phyloP scores from a whole-genome alignment of 2,329 filamentous ascomycete genomes.

The Aspergillus cejpii region DNA sequence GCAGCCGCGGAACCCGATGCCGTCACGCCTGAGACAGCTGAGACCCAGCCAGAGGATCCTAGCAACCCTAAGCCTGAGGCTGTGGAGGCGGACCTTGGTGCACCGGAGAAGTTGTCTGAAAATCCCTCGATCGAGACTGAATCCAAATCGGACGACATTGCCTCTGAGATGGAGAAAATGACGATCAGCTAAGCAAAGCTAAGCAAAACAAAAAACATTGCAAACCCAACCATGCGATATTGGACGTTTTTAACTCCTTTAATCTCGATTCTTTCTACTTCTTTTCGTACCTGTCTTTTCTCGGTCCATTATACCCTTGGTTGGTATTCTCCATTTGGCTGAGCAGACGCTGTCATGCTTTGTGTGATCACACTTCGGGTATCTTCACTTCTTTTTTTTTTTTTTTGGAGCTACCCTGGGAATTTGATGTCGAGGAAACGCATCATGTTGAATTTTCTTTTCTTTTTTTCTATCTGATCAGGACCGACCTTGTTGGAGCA shows the following conservation, averaged over 20 bases:
- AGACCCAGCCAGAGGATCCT: slow-evolving; percentile 3
- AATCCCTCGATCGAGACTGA: slow-evolving; percentile 2
- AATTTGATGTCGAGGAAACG: slow-evolving; percentile 4
- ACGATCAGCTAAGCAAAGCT: slow-evolving; percentile 17
- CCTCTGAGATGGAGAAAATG: slow-evolving; percentile 24
- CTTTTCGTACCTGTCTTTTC: slow-evolving; percentile 3
- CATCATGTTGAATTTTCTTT: no score
- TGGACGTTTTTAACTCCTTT: slow-evolving; percentile 4
- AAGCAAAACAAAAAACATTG: no score
- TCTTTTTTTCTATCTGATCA: slow-evolving; percentile 8
- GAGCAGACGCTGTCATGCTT: no score
- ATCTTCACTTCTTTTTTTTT: slow-evolving; percentile 2
- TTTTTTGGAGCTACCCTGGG: background rate
- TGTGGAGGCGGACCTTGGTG: background rate
- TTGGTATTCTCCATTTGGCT: background rate
- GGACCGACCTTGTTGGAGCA: slow-evolving; percentile 8
- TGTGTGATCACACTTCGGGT: no score
- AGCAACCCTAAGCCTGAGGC: background rate
- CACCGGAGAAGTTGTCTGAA: no score
- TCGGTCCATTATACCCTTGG: slow-evolving; percentile 1
- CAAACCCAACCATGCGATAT: background rate
- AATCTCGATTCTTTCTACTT: background rate
- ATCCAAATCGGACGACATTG: slow-evolving; percentile 16
- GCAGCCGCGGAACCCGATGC: slow-evolving; percentile 7
- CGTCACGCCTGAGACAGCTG: slow-evolving; percentile 50